phyloP scores from a whole-genome alignment of 225 moss, liverwort and hornwort species.

The Climacium dendroides region DNA sequence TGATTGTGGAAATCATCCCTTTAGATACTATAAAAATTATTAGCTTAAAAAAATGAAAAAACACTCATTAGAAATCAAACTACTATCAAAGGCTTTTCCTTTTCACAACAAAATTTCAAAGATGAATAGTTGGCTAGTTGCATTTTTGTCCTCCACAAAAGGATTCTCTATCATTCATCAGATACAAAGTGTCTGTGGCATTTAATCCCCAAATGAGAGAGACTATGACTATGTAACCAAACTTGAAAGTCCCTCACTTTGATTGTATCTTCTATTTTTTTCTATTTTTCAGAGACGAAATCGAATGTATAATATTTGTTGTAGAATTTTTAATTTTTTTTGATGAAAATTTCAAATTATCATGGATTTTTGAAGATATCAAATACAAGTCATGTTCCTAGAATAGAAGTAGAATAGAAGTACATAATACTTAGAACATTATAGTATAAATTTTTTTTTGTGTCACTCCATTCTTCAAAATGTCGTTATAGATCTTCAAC shows the following conservation, averaged over 20 bases:
- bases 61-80: no score
- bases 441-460: neutral
- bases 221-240: neutral
- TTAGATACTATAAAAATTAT: no score
- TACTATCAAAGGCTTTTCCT: no score
- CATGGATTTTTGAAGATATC: neutral
- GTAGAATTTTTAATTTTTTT: neutral
- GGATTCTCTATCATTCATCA: no score
- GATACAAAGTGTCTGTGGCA: no score
- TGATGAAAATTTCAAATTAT: neutral
- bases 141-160: no score
- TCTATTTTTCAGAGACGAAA: neutral
- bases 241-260: fast-evolving
- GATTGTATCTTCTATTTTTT: neutral
- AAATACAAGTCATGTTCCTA: neutral
- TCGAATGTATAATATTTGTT: neutral
- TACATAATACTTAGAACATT: neutral
- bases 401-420: fast-evolving
- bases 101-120: no score
- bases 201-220: fast-evolving
- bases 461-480: neutral
- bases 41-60: no score
- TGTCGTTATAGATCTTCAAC: no score
- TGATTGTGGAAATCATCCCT: no score
- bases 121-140: no score